Evolutionary conservation across 73 alveolate species (phyloP).

Genomic region (Durusdinium trenchii): DNA sequence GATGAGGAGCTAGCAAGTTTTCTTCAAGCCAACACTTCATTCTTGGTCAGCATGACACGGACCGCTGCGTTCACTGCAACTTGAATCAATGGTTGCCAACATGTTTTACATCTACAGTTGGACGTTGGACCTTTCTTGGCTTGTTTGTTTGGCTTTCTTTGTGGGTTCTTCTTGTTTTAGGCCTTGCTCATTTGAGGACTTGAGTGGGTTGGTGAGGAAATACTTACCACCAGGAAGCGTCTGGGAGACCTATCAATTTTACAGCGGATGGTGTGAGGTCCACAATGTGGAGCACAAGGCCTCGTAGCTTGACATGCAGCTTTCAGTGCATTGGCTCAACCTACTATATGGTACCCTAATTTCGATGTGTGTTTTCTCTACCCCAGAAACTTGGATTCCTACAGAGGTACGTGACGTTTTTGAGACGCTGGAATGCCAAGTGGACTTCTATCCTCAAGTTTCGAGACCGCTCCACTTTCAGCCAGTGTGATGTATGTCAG

Average conservation of each 20-base stretch:
- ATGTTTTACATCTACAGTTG: too few species aligned
- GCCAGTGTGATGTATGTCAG: slow-evolving; percentile 27
- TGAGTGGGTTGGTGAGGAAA: neutral
- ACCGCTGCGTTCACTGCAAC: slow-evolving; percentile 11
- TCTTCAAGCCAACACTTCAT: neutral
- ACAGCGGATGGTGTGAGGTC: slow-evolving; percentile 41
- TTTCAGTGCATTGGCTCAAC: neutral
- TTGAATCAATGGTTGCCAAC: too few species aligned
- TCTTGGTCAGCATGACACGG: neutral
- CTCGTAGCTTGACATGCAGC: neutral
- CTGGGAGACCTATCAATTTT: slow-evolving; percentile 10
- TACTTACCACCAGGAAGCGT: slow-evolving; percentile 37
- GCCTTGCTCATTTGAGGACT: neutral
- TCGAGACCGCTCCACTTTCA: slow-evolving; percentile 4
- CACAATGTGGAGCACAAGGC: neutral
- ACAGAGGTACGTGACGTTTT: neutral
- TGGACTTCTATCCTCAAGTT: slow-evolving; percentile 33
- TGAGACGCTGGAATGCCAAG: slow-evolving; percentile 21
- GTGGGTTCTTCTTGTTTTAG: neutral
- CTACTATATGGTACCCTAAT: too few species aligned
- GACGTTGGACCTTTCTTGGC: too few species aligned
- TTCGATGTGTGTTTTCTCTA: neutral
- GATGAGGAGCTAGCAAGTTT: neutral
- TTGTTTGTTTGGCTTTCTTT: neutral
- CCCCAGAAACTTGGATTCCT: too few species aligned